Percentiles rank a stretch among this genome's conserved stretches.
Conservation (phyloP, 768 basidiomycete species). For the Mycena epipterygia region DNA sequence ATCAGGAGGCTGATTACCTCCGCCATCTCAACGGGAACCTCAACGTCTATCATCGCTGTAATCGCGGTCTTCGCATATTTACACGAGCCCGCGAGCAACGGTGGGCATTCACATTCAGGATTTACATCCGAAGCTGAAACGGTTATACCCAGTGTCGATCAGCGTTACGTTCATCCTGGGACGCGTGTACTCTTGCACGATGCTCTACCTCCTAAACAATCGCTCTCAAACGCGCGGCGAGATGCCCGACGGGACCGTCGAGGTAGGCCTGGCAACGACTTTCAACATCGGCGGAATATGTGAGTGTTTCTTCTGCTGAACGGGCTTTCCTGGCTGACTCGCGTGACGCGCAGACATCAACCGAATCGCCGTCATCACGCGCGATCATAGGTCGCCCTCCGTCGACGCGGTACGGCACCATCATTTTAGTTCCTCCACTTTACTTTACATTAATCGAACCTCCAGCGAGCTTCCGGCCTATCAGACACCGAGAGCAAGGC, state of each 20-base stretch:
- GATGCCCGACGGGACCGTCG: slow-evolving; percentile 12
- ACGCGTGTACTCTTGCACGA: slow-evolving; percentile 24
- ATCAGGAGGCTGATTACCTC: slow-evolving; percentile 21
- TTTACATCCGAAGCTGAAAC: neutral
- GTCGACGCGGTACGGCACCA: neutral
- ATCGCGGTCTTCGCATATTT: slow-evolving; percentile 20
- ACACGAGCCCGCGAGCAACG: slow-evolving; percentile 20
- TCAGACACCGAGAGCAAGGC: neutral
- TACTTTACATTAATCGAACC: neutral
- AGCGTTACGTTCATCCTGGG: slow-evolving; percentile 19
- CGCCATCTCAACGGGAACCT: slow-evolving; percentile 22
- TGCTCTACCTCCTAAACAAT: slow-evolving; percentile 28
- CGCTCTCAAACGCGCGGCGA: slow-evolving; percentile 20
- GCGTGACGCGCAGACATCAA: slow-evolving; percentile 1
- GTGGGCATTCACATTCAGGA: neutral
- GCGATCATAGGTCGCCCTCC: too few species aligned
- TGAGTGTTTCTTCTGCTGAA: neutral
- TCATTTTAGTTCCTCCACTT: neutral
- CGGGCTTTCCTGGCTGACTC: too few species aligned
- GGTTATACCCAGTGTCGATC: neutral
- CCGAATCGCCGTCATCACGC: slow-evolving; percentile 6
- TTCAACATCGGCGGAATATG: slow-evolving; percentile 23
- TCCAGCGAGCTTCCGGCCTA: neutral
- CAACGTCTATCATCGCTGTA: slow-evolving; percentile 19
- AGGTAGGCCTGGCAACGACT: slow-evolving; percentile 7